Base-by-base conservation (phyloP, 2,329 filamentous ascomycete genomes). In the Chalaropsis ovoidea region DNA sequence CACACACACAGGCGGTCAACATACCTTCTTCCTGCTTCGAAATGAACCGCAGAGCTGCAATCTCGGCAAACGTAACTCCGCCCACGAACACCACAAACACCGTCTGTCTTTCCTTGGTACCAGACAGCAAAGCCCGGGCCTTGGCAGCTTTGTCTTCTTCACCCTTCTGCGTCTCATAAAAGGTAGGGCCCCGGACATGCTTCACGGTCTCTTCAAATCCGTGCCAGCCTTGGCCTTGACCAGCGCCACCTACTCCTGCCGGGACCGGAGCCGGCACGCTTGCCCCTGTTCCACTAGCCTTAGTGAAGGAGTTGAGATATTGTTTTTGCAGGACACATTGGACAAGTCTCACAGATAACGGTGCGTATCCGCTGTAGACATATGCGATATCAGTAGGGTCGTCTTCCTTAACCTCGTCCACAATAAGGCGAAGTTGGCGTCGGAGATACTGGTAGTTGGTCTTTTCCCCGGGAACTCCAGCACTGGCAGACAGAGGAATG, bases 31-130 rank as follows among this genome's bases (percentile, higher is more conserved):
- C 86, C 75, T 93, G 86, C 73, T 86, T 86, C 10, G 89, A 90
- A 70, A 99, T 87, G 73, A 96, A 97, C 65, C 95, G 82, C 73
- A 99, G 74, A 22, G 95, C 94, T 49, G 95, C 91, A 73, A 99
- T 93, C 76, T 99, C 94, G 0, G 94, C 93, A 73, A 95, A 96
- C 0, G 91, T 96, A 65, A 99, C 89, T 1, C 94, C 95, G n/a
- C 94, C 94, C 19, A 99, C 78, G 76, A 97, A 97, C 70, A 97
- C 95, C n/a, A 99, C 86, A 72, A 96, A 89, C 0, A 95, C 87
- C 0, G 89, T 93, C 78, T 96, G 95, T 74, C 86, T 86, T 62
- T 84, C 84, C 17, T 83, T 82, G 61, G 80, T 85, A 2, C 89
- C 89, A 60, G 90, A 89, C 47, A 99, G 78, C 31, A 95, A 82